Evolutionary conservation across 371 early-diverging fungal species (phyloP).

Genomic region (Mortierella sp.): DNA sequence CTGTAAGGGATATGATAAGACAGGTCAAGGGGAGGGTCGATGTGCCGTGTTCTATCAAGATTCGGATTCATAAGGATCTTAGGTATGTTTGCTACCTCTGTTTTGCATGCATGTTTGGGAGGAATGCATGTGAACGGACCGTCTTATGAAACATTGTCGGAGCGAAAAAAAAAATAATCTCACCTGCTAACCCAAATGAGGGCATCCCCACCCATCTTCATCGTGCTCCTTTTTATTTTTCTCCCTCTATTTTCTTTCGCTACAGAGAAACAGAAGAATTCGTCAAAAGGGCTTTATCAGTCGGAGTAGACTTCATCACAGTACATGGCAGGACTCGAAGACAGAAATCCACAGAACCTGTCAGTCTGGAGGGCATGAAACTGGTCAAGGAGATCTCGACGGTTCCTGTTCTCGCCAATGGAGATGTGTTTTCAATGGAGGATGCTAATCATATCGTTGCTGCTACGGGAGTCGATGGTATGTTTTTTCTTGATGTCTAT

Average conservation of each 20-base stretch:
- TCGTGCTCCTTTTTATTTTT: neutral
- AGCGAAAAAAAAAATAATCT: neutral
- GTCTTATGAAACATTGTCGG: neutral
- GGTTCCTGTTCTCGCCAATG: conserved; percentile 89
- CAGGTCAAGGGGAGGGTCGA: conserved; percentile 73
- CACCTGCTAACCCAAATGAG: neutral
- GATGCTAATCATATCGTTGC: conserved; percentile 79
- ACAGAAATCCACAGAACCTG: conserved; percentile 83
- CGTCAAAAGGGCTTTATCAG: conserved; percentile 80
- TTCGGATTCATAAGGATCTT: conserved; percentile 82
- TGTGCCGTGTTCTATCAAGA: conserved; percentile 87
- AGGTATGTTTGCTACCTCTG: conserved; percentile 51
- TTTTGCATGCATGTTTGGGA: neutral
- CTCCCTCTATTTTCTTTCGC: neutral
- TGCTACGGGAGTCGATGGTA: conserved; percentile 84
- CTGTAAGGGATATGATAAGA: conserved; percentile 86
- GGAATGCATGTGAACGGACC: neutral
- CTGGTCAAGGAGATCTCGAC: conserved; percentile 79
- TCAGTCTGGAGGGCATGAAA: conserved; percentile 79
- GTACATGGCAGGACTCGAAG: conserved; percentile 87
- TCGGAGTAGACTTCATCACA: conserved; percentile 85
- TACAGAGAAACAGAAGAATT: conserved; percentile 82
- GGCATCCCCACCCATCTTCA: neutral
- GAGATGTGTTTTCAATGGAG: conserved; percentile 77
- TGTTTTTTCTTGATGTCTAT: conserved; percentile 3